Conservation (phyloP, 345 rosid genomes). For the Brassica incana region DNA sequence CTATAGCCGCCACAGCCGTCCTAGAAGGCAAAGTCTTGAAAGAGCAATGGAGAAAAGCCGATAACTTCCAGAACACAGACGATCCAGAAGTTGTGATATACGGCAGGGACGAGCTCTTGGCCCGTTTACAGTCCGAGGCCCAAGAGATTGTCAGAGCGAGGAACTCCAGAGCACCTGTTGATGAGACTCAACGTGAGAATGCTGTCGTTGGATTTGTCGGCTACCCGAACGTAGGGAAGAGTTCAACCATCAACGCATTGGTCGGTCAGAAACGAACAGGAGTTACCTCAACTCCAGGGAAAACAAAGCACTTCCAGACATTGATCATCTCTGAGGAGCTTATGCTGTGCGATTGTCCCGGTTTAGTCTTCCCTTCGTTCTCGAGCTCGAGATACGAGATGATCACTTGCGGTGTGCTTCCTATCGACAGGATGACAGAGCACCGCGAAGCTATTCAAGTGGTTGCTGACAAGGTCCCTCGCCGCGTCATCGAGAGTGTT, state of each 20-base stretch:
- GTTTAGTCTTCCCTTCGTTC: slow-evolving; percentile 91
- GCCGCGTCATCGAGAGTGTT: slow-evolving; percentile 63
- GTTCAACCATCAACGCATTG: slow-evolving; percentile 94
- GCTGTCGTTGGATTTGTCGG: slow-evolving; percentile 94
- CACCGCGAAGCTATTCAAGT: slow-evolving; percentile 88
- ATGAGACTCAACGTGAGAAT: slow-evolving; percentile 39
- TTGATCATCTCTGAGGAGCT: slow-evolving; percentile 76
- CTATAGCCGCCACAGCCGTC: slow-evolving; percentile 81
- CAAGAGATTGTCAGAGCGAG: slow-evolving; percentile 71
- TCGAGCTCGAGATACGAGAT: slow-evolving; percentile 90
- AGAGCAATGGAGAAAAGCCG: slow-evolving; percentile 44
- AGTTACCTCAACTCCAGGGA: slow-evolving; percentile 97
- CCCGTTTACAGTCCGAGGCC: slow-evolving; percentile 72
- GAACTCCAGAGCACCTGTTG: slow-evolving; percentile 39
- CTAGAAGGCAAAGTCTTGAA: slow-evolving; percentile 69
- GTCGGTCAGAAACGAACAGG: slow-evolving; percentile 94
- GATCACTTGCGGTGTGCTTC: slow-evolving; percentile 95
- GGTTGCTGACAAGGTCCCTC: slow-evolving; percentile 81
- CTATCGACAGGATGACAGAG: slow-evolving; percentile 88
- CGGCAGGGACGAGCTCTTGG: slow-evolving; percentile 83
- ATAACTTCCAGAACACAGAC: slow-evolving; percentile 40
- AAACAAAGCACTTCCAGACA: slow-evolving; percentile 98
- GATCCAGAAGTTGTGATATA: slow-evolving; percentile 62
- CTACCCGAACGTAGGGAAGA: slow-evolving; percentile 96
- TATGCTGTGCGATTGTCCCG: slow-evolving; percentile 90